Percentiles rank a stretch among this genome's conserved stretches.
Evolutionary conservation across 768 basidiomycete species (phyloP).

Genomic region (Leccinum obscurum): DNA sequence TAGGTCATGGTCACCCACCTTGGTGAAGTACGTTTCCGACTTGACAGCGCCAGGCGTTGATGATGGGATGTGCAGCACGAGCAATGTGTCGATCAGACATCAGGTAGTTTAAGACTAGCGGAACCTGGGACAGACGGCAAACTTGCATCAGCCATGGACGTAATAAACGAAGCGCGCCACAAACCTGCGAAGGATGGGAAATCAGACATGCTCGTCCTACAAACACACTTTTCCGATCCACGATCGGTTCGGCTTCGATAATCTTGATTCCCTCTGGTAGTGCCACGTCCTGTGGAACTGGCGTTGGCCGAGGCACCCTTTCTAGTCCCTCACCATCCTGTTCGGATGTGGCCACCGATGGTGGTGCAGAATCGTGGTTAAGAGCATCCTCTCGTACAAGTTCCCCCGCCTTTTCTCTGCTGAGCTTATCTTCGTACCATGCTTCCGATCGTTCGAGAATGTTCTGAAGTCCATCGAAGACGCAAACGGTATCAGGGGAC

Average conservation of each 20-base stretch:
- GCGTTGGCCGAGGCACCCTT: neutral
- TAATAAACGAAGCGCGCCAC: neutral
- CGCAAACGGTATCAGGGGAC: constrained; percentile 69
- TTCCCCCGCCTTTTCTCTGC: constrained; percentile 53
- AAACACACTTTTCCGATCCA: constrained; percentile 84
- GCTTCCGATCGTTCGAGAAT: constrained; percentile 61
- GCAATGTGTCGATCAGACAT: constrained; percentile 72
- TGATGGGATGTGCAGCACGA: constrained; percentile 75
- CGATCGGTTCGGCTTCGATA: constrained; percentile 73
- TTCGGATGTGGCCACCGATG: constrained; percentile 4
- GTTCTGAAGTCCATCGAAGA: constrained; percentile 85
- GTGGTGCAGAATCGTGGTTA: constrained; percentile 21
- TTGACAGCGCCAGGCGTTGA: constrained; percentile 82
- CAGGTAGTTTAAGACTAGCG: constrained; percentile 62
- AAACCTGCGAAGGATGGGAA: constrained; percentile 72
- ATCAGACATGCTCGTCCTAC: constrained; percentile 84
- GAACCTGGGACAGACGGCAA: constrained; percentile 48
- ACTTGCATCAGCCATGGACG: neutral
- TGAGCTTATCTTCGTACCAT: constrained; percentile 75
- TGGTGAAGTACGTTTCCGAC: constrained; percentile 68
- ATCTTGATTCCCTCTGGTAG: constrained; percentile 68
- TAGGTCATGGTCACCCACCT: constrained; percentile 44
- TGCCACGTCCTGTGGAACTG: constrained; percentile 15
- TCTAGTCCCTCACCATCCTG: constrained; percentile 8
- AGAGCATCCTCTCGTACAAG: constrained; percentile 54